These are phyloP conservation scores for Talaromyces sp. DNA, from an alignment of 2,329 filamentous ascomycete genomes.

Conservation along the genomic window DNA sequence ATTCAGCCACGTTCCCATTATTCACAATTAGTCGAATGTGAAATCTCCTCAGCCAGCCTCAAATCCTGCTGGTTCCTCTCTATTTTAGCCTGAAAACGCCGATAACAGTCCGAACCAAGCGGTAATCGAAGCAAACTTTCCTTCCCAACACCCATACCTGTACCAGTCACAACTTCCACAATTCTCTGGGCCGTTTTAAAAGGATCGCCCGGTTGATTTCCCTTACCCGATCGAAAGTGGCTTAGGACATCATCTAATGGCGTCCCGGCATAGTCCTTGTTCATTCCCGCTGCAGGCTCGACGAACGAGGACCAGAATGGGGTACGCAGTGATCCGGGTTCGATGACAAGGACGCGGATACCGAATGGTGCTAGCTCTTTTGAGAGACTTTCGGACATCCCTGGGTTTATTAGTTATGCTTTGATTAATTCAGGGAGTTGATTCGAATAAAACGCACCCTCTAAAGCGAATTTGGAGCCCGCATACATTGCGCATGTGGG, in stretches of 20 bases:
- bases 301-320: conserved; percentile 21
- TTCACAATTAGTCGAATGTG: conserved; percentile 12
- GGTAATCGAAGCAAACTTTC: conserved; percentile 26
- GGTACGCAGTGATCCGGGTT: conserved; percentile 31
- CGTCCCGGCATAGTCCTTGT: conserved; percentile 21
- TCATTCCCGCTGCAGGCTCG: conserved; percentile 22
- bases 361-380: conserved; percentile 28
- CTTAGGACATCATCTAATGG: conserved; percentile 14
- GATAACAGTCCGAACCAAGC: conserved; percentile 30
- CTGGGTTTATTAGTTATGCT: conserved; percentile 6
- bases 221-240: conserved; percentile 14
- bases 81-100: conserved; percentile 22
- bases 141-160: conserved; percentile 28
- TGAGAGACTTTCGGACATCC: conserved; percentile 28
- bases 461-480: conserved; percentile 31
- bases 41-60: conserved; percentile 18
- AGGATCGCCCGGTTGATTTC: conserved; percentile 30
- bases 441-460: conserved; percentile 21
- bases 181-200: conserved; percentile 28
- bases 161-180: conserved; percentile 29
- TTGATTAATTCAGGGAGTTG: not conserved
- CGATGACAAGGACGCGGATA: conserved; percentile 28
- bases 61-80: conserved; percentile 19
- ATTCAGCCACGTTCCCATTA: not conserved
- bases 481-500: conserved; percentile 31